A percentile compares a stretch with the other conserved stretches of the same genome.
phyloP scores from a whole-genome alignment of 176 grass and related monocot species.

The Ensete ventricosum region DNA sequence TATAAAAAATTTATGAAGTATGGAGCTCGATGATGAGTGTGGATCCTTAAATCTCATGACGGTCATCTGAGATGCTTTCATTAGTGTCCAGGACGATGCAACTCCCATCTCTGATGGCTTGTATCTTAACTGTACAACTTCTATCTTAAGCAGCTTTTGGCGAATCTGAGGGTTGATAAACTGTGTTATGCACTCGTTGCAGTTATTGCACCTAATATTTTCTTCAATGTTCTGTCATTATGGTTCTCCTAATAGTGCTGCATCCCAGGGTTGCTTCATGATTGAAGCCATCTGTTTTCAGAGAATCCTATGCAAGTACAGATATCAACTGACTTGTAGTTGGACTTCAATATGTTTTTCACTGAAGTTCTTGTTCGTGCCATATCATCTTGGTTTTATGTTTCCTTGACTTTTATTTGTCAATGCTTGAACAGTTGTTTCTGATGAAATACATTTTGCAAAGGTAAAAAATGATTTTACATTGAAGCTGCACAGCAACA shows the following conservation, averaged over 20 bases:
- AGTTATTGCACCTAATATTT: not conserved
- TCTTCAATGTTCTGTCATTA: not conserved
- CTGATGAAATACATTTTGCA: too few species aligned
- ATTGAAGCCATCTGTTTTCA: too few species aligned
- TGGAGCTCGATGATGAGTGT: not conserved
- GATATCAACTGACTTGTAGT: too few species aligned
- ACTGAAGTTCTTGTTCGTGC: too few species aligned
- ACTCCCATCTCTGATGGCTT: constrained; percentile 2
- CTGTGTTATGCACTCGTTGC: not conserved
- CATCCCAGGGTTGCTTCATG: not conserved
- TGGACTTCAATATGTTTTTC: too few species aligned
- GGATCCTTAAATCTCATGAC: not conserved
- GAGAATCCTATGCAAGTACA: too few species aligned
- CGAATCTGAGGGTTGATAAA: not conserved
- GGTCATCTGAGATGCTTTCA: constrained; percentile 3
- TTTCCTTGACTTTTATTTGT: too few species aligned
- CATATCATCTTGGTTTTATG: too few species aligned
- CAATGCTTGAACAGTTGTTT: too few species aligned
- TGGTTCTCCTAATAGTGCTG: not conserved
- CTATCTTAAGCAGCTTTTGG: not conserved
- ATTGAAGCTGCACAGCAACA: too few species aligned
- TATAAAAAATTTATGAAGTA: too few species aligned
- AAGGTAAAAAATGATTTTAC: too few species aligned
- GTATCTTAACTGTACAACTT: not conserved
- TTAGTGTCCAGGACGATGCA: not conserved